Evolutionary conservation across 345 rosid genomes (phyloP), one percentile per base, ranked within the genome.

Genomic region (Orychophragmus violaceus): DNA sequence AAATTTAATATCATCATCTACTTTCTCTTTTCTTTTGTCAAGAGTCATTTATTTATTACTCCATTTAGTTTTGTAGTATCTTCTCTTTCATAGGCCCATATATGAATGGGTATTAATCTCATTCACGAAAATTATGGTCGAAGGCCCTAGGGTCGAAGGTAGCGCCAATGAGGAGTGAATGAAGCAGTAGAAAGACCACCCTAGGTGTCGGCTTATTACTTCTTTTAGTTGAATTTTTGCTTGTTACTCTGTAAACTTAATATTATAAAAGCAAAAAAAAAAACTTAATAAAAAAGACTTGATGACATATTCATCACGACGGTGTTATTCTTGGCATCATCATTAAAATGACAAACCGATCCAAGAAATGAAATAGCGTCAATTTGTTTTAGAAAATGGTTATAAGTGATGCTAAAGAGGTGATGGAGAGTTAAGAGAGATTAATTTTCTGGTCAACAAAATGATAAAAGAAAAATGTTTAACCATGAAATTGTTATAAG

Each of bases 1-100:
- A 73, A 39, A 73, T 73, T 72, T 59, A 66, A 41, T 72, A 50
- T 32, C 39, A 58, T 59, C 44, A 21, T 37, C 53, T 37, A n/a
- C 37, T 19, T 21, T 8, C 35, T 19, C 6, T 21, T 13, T 21
- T 3, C 14, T 37, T 19, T 11, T 24, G 54, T 62, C 66, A 61
- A 63, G 57, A 32, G 16, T 28, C 41, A n/a, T 46, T n/a, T 53
- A 18, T 55, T 64, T 72, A 72, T 37, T 19, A 64, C 45, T 49
- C 32, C 23, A 14, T 22, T 58, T 48, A 6, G 18, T 35, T 37
- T 37, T 32, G n/a, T 19, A 44, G 4, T 21, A 4, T 10, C 5
- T 8, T 53, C 61, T 65, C 66, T 57, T 49, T 64, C 53, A 16
- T 28, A 9, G 42, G 48, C 59, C 51, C 58, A 36, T 64, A 46